These are phyloP conservation scores for Casuarina glauca DNA, from an alignment of 306 rosid genomes.

Conservation along the genomic window DNA sequence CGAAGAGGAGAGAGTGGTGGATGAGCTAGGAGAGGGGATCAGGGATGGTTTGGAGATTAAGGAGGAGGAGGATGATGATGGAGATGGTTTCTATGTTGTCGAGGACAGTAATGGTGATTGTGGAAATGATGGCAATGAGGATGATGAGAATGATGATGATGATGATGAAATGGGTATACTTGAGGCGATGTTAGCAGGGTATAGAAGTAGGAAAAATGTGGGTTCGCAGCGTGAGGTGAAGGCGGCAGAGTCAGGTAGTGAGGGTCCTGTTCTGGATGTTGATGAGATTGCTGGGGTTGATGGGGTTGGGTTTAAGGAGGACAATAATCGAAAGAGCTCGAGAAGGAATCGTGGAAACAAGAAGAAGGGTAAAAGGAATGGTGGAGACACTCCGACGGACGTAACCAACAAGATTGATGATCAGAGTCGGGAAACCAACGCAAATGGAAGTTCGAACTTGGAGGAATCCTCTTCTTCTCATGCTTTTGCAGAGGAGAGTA, in stretches of 20 bases:
- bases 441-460: slow-evolving; percentile 26
- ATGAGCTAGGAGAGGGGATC: slow-evolving; percentile 37
- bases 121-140: background rate
- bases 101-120: slow-evolving; percentile 16
- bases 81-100: slow-evolving; percentile 33
- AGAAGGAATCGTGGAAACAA: slow-evolving; percentile 58
- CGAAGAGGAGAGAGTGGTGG: slow-evolving; percentile 32
- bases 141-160: background rate
- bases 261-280: slow-evolving; percentile 22
- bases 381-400: slow-evolving; percentile 35
- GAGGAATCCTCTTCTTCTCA: slow-evolving; percentile 49
- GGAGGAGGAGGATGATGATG: slow-evolving; percentile 18
- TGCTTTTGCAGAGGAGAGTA: slow-evolving; percentile 29
- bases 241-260: slow-evolving; percentile 17
- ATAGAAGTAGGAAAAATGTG: slow-evolving; percentile 44
- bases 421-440: slow-evolving; percentile 31
- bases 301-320: slow-evolving; percentile 45
- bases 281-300: slow-evolving; percentile 44
- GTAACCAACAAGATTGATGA: slow-evolving; percentile 21
- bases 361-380: slow-evolving; percentile 51
- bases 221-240: slow-evolving; percentile 32
- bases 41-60: slow-evolving; percentile 28
- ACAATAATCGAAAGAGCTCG: slow-evolving; percentile 46
- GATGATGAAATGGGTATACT: slow-evolving; percentile 55
- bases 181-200: slow-evolving; percentile 70